Conservation (phyloP, 129 eudicot genomes). For the Saposhnikovia divaricata region DNA sequence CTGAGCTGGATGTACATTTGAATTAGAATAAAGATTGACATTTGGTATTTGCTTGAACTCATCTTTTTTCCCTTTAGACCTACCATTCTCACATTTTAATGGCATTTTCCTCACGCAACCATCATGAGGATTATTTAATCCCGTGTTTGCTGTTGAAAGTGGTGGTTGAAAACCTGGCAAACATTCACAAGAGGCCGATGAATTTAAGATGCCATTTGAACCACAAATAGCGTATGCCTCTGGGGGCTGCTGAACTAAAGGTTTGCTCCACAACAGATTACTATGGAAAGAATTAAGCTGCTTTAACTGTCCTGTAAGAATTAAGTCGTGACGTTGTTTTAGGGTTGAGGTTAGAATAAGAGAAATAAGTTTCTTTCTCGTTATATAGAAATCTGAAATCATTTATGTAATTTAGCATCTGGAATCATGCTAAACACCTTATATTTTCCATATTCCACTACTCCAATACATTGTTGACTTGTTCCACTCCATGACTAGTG, state of each 20-base stretch:
- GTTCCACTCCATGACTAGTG: conserved; percentile 16
- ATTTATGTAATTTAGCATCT: conserved; percentile 12
- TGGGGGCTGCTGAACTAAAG: background rate
- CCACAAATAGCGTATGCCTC: conserved; percentile 27
- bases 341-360: conserved; percentile 10
- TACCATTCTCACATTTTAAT: conserved; percentile 18
- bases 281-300: conserved; percentile 6
- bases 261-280: too few species aligned
- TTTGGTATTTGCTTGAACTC: conserved; percentile 1
- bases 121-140: background rate
- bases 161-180: conserved; percentile 21
- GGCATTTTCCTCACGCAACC: conserved; percentile 21
- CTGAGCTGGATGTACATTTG: background rate
- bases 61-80: background rate
- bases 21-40: conserved; percentile 7
- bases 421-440: conserved; percentile 19
- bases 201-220: conserved; percentile 14
- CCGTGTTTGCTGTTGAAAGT: background rate
- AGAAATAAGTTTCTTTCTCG: conserved; percentile 29
- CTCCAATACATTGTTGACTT: conserved; percentile 12
- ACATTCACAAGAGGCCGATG: conserved; percentile 10
- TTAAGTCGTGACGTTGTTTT: conserved; percentile 17
- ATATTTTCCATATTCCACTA: conserved; percentile 27
- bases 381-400: conserved; percentile 14
- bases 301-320: conserved; percentile 22